Evolutionary conservation across 768 basidiomycete genomes (phyloP).

Genomic region (Kwoniella dendrophila): DNA sequence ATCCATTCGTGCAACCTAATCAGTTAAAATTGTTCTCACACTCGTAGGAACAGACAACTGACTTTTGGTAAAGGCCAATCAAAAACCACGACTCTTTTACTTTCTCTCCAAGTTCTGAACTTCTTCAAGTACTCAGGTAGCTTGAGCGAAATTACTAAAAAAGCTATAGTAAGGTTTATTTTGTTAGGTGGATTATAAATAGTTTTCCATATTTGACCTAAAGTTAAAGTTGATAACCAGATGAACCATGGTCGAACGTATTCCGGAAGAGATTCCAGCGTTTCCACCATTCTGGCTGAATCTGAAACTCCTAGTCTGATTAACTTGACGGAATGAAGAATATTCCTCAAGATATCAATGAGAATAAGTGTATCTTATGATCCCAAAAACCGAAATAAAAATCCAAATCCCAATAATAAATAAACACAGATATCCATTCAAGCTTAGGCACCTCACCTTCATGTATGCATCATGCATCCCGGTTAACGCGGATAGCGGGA

Average conservation of each 20-base stretch:
- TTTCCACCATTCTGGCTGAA: constrained; percentile 10
- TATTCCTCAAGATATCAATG: too few relatives aligned
- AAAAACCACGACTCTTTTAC: constrained; percentile 71
- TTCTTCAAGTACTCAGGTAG: constrained; percentile 65
- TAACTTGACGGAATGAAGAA: too few relatives aligned
- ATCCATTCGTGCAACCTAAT: too few relatives aligned
- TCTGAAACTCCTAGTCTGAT: too few relatives aligned
- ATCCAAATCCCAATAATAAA: too few relatives aligned
- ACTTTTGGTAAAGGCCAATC: constrained; percentile 65
- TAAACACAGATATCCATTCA: too few relatives aligned
- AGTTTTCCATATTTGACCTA: constrained; percentile 36
- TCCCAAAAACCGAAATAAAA: too few relatives aligned
- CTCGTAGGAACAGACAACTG: constrained; percentile 10
- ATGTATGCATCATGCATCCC: too few relatives aligned
- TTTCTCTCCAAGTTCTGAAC: constrained; percentile 73
- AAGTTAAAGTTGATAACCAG: constrained; percentile 29
- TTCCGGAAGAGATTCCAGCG: constrained; percentile 4
- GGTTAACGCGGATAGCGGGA: too few relatives aligned
- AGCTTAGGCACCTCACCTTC: too few relatives aligned
- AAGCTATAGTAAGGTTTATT: constrained; percentile 63
- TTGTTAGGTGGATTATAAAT: constrained; percentile 40
- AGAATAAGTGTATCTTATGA: too few relatives aligned
- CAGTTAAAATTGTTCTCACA: too few relatives aligned
- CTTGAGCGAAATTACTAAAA: constrained; percentile 70
- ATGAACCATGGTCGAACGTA: constrained; percentile 11